Evolutionary conservation across 2,329 filamentous ascomycete species (phyloP).

Genomic region (Trichoderma asperellum): DNA sequence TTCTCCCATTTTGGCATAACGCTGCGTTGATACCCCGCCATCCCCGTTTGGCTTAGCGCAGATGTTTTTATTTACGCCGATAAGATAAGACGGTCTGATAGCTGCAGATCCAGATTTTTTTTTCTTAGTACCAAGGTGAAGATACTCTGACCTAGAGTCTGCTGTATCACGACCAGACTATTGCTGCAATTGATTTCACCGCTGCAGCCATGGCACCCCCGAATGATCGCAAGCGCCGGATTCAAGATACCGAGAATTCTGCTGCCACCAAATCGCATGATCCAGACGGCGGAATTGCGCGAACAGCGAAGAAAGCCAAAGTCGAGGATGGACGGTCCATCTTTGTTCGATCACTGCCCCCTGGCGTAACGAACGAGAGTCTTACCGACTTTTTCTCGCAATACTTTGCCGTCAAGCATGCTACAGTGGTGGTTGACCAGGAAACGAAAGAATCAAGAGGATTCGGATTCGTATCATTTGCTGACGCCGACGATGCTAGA

Average conservation of each 20-base stretch:
- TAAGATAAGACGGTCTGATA: constrained; percentile 19
- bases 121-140: not conserved
- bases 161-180: not conserved
- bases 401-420: constrained; percentile 93
- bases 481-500: constrained; percentile 86
- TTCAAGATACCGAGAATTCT: constrained; percentile 41
- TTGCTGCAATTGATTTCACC: constrained; percentile 9
- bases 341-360: constrained; percentile 86
- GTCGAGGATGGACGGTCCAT: constrained; percentile 71
- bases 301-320: constrained; percentile 57
- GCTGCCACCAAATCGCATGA: constrained; percentile 39
- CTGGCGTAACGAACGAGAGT: constrained; percentile 76
- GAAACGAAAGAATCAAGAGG: constrained; percentile 86
- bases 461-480: constrained; percentile 96
- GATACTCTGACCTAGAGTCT: not conserved
- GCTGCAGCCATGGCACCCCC: constrained; percentile 36
- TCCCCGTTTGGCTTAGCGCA: constrained; percentile 12
- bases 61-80: not conserved
- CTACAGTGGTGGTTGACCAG: constrained; percentile 86
- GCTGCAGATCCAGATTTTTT: constrained; percentile 25
- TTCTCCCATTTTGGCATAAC: constrained; percentile 29
- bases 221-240: constrained; percentile 44
- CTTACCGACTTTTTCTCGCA: constrained; percentile 91
- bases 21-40: constrained; percentile 25
- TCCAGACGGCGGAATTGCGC: constrained; percentile 40